Conservation (phyloP, 2,329 filamentous ascomycete species). For the Akanthomyces dipterigenus region DNA sequence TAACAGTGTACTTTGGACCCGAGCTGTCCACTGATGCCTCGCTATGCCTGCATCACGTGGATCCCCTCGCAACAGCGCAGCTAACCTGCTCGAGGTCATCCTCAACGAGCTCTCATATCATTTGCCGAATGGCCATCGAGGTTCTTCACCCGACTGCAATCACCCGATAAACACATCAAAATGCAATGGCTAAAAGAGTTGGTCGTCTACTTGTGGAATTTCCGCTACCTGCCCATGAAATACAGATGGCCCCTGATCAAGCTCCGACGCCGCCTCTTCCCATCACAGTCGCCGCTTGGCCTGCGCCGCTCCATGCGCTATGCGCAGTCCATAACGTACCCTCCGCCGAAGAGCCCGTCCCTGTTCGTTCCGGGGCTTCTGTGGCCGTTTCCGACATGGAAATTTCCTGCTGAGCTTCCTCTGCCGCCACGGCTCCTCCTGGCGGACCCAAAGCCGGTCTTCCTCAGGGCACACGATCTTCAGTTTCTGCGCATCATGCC, state of each 20-base stretch:
- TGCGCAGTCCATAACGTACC: background rate
- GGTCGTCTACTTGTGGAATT: constrained; percentile 15
- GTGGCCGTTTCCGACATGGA: constrained; percentile 13
- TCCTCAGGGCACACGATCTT: constrained; percentile 12
- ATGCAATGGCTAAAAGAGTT: background rate
- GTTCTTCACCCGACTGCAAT: background rate
- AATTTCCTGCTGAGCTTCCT: constrained; percentile 12
- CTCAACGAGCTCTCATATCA: too few relatives aligned
- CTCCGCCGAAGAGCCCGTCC: background rate
- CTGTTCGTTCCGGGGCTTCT: constrained; percentile 14
- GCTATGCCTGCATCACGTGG: too few relatives aligned
- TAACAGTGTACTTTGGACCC: too few relatives aligned
- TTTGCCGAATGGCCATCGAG: background rate
- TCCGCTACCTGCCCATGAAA: constrained; percentile 16
- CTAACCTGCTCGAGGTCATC: background rate
- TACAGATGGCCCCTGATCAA: constrained; percentile 16
- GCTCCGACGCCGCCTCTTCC: constrained; percentile 14
- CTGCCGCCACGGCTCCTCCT: constrained; percentile 14
- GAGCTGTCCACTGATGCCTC: too few relatives aligned
- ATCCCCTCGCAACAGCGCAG: too few relatives aligned
- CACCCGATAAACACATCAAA: background rate
- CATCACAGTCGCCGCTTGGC: constrained; percentile 11
- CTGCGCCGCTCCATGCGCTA: constrained; percentile 12
- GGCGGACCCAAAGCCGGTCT: constrained; percentile 11
- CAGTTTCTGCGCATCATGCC: constrained; percentile 14